Conservation (phyloP, 257 asterid species). For the Nicotiana attenuata region DNA sequence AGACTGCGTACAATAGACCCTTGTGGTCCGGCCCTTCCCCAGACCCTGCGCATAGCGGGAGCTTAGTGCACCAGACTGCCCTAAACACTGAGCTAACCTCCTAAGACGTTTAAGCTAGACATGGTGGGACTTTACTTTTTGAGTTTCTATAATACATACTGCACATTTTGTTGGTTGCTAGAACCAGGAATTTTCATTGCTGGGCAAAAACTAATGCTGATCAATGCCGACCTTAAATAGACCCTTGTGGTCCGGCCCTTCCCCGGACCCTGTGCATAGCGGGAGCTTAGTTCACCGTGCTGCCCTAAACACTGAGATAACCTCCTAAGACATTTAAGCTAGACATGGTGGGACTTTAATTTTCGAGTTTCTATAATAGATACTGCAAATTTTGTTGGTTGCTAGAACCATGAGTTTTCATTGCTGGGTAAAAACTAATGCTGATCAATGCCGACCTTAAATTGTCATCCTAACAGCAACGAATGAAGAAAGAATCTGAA, state of each 20-base stretch:
- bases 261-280: no score
- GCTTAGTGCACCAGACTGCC: no score
- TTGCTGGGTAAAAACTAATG: conserved; percentile 1
- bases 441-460: background rate
- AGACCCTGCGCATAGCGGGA: no score
- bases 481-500: background rate
- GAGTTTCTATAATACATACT: background rate
- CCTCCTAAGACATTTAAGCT: background rate
- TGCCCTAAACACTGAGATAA: background rate
- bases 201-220: background rate
- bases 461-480: background rate
- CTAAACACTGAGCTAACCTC: background rate
- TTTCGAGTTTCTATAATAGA: background rate
- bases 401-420: background rate
- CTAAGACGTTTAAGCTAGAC: background rate
- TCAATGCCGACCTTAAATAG: background rate
- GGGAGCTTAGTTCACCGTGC: no score
- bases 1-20: no score
- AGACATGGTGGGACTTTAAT: background rate
- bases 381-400: background rate
- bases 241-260: no score
- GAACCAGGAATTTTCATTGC: background rate
- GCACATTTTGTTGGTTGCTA: background rate
- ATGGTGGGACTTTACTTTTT: background rate
- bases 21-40: no score